Conservation (phyloP, 2,329 filamentous ascomycete genomes). For the Diaporthe ampelina region DNA sequence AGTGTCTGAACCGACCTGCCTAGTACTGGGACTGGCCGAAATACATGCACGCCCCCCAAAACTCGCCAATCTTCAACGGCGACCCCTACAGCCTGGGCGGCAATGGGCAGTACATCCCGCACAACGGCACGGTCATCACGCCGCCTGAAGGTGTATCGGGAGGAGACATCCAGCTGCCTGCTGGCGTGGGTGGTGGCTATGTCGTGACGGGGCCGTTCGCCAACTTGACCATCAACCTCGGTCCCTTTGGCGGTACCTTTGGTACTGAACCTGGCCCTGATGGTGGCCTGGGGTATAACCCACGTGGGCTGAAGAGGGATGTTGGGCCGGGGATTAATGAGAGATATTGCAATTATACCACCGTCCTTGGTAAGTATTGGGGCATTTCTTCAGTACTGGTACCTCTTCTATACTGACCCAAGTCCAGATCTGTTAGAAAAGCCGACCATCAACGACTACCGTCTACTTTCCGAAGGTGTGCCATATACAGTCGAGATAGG, state of each 20-base stretch:
- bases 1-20: conserved; percentile 30
- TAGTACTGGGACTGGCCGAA: conserved; percentile 66
- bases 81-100: conserved; percentile 60
- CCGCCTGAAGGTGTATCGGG: conserved; percentile 48
- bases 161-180: conserved; percentile 51
- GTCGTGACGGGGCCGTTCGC: conserved; percentile 47
- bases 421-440: conserved; percentile 32
- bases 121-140: conserved; percentile 49
- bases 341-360: conserved; percentile 23
- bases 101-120: conserved; percentile 55
- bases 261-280: conserved; percentile 6
- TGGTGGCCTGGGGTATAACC: conserved; percentile 43
- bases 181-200: conserved; percentile 63
- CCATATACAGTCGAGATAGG: conserved; percentile 17
- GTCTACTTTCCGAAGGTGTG: conserved; percentile 31
- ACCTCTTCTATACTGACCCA: not conserved
- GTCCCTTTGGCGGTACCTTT: conserved; percentile 11
- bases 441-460: conserved; percentile 40
- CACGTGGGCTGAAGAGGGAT: conserved; percentile 38
- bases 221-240: conserved; percentile 38
- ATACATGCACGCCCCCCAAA: conserved; percentile 57
- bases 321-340: conserved; percentile 18
- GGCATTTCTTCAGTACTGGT: not conserved
- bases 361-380: conserved; percentile 9
- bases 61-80: conserved; percentile 64